Evolutionary conservation across 1,284 basidiomycete species (phyloP).

Genomic region (Somion occarium): DNA sequence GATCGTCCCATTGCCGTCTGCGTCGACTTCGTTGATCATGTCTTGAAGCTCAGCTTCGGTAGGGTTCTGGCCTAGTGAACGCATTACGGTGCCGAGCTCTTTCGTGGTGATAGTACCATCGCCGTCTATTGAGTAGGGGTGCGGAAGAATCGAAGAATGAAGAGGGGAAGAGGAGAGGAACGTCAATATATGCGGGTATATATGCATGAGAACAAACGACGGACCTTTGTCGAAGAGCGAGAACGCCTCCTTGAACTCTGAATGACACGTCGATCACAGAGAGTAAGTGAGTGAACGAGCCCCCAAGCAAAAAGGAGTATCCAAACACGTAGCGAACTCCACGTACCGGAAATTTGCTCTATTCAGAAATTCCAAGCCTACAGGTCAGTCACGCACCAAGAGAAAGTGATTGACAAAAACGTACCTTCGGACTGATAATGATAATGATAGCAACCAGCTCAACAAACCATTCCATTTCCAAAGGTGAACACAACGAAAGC

Average conservation of each 20-base stretch:
- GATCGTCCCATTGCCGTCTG: slow-evolving; percentile 82
- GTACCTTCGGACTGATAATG: slow-evolving; percentile 59
- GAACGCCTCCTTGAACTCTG: slow-evolving; percentile 89
- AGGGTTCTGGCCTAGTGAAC: slow-evolving; percentile 94
- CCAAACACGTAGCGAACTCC: background rate
- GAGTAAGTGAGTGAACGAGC: too few relatives aligned
- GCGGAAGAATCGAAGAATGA: slow-evolving; percentile 12
- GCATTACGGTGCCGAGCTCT: slow-evolving; percentile 97
- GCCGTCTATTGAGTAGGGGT: slow-evolving; percentile 56
- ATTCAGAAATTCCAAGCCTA: too few relatives aligned
- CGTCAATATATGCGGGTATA: too few relatives aligned
- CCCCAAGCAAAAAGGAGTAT: too few relatives aligned
- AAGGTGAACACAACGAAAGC: slow-evolving; percentile 8
- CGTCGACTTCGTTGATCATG: slow-evolving; percentile 94
- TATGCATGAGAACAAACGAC: slow-evolving; percentile 27
- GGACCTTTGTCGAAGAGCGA: slow-evolving; percentile 90
- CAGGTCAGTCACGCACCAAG: too few relatives aligned
- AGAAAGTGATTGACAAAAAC: slow-evolving; percentile 27
- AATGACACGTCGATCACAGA: slow-evolving; percentile 11
- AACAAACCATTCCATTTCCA: background rate
- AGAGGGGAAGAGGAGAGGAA: slow-evolving; percentile 19
- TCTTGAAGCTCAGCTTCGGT: slow-evolving; percentile 94
- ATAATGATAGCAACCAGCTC: slow-evolving; percentile 2
- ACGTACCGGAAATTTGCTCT: slow-evolving; percentile 69
- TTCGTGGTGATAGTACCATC: slow-evolving; percentile 96